phyloP scores from a whole-genome alignment of 495 filamentous ascomycete species.

The Ascobolus immersus region DNA sequence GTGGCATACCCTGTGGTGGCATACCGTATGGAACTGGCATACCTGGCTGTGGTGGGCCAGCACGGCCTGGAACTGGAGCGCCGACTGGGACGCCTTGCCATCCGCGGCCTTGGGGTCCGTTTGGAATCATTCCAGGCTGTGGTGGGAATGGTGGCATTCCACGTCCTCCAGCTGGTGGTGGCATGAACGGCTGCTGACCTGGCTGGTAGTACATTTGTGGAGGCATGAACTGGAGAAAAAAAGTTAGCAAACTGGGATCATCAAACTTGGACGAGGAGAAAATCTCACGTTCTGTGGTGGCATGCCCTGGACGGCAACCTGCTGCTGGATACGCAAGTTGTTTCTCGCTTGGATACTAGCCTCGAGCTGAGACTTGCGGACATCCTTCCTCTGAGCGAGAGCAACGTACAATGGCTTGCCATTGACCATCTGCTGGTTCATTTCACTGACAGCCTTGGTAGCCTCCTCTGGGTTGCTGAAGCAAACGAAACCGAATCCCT shows the following conservation, averaged over 20 bases:
- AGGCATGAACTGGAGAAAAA: slow-evolving; percentile 10
- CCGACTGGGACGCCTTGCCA: slow-evolving; percentile 19
- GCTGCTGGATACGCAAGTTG: slow-evolving; percentile 92
- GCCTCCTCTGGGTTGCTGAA: slow-evolving; percentile 98
- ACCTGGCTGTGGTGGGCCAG: slow-evolving; percentile 23
- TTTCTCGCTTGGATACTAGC: slow-evolving; percentile 98
- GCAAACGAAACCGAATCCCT: slow-evolving; percentile 99
- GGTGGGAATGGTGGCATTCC: slow-evolving; percentile 67
- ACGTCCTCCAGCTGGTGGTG: slow-evolving; percentile 31
- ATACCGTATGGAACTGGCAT: slow-evolving; percentile 20
- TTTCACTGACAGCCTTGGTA: slow-evolving; percentile 93
- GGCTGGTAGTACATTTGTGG: slow-evolving; percentile 64
- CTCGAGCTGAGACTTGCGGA: slow-evolving; percentile 94
- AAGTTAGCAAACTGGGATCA: slow-evolving; percentile 22
- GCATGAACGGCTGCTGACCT: slow-evolving; percentile 60
- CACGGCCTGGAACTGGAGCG: slow-evolving; percentile 34
- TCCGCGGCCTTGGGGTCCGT: slow-evolving; percentile 68
- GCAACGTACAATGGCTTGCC: slow-evolving; percentile 95
- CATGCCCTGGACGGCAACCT: slow-evolving; percentile 76
- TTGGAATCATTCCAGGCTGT: slow-evolving; percentile 61
- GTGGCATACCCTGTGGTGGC: slow-evolving; percentile 22
- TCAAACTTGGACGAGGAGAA: slow-evolving; percentile 28
- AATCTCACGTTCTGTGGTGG: slow-evolving; percentile 44
- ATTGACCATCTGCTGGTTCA: slow-evolving; percentile 98
- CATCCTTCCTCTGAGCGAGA: slow-evolving; percentile 95